These are phyloP conservation scores for Angomonas desouzai DNA, from an alignment of 208 protist species.

Conservation along the genomic window DNA sequence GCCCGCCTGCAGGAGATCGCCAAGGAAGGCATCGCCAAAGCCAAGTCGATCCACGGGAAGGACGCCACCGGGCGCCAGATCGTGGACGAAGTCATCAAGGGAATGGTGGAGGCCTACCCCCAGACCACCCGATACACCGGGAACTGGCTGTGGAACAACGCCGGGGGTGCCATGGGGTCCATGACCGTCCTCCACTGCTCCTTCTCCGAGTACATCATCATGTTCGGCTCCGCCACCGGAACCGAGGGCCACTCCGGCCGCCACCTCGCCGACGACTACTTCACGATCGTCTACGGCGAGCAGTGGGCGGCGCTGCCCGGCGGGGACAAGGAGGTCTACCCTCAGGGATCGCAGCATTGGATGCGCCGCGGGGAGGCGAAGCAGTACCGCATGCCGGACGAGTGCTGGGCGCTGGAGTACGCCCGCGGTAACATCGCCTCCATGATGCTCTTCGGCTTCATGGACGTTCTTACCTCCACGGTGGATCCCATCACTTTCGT, in stretches of 20 bases:
- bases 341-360: slow-evolving; percentile 69
- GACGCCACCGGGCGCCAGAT: slow-evolving; percentile 34
- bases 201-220: slow-evolving; percentile 91
- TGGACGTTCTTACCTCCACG: slow-evolving; percentile 78
- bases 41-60: slow-evolving; percentile 41
- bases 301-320: slow-evolving; percentile 68
- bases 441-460: slow-evolving; percentile 91
- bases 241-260: slow-evolving; percentile 90
- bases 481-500: slow-evolving; percentile 70
- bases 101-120: slow-evolving; percentile 68
- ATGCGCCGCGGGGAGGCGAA: slow-evolving; percentile 60
- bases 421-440: slow-evolving; percentile 87
- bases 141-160: slow-evolving; percentile 89
- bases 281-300: slow-evolving; percentile 90
- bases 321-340: slow-evolving; percentile 56
- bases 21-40: slow-evolving; percentile 54
- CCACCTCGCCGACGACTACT: slow-evolving; percentile 85
- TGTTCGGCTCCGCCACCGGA: slow-evolving; percentile 86
- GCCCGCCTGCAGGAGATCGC: slow-evolving; percentile 64
- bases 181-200: slow-evolving; percentile 90
- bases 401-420: slow-evolving; percentile 92
- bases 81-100: slow-evolving; percentile 55
- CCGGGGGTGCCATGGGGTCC: slow-evolving; percentile 88
- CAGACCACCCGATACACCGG: slow-evolving; percentile 48
- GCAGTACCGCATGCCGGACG: slow-evolving; percentile 89